phyloP scores from a whole-genome alignment of 306 rosid species.

The Malus orientalis region DNA sequence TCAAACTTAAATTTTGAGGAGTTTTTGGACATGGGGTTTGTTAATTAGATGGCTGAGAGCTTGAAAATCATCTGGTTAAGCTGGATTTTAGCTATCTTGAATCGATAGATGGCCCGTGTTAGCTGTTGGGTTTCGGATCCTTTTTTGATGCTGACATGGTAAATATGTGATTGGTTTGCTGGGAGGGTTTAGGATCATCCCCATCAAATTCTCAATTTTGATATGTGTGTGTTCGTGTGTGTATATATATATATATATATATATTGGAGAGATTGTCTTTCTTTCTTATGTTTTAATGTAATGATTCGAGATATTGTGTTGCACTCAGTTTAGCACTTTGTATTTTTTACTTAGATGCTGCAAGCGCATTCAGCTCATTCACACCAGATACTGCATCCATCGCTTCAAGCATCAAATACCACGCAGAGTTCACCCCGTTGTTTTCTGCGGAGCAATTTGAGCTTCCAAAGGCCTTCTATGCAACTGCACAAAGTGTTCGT shows the following conservation, averaged over 20 bases:
- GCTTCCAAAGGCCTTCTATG: constrained; percentile 68
- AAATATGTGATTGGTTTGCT: constrained; percentile 9
- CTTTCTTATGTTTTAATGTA: neutral
- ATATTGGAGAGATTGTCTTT: neutral
- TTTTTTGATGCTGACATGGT: constrained; percentile 29
- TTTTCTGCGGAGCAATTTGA: constrained; percentile 75
- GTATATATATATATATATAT: neutral
- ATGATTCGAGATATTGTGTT: neutral
- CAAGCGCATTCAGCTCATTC: constrained; percentile 28
- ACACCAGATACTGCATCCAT: constrained; percentile 58
- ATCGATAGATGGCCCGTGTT: constrained; percentile 4
- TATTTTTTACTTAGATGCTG: constrained; percentile 37
- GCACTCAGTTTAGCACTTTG: constrained; percentile 5
- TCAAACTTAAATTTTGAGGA: constrained; percentile 5
- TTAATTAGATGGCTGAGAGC: neutral
- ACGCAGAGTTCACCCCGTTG: constrained; percentile 81
- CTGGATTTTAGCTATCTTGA: neutral
- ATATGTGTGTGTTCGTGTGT: neutral
- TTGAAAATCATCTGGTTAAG: constrained; percentile 16
- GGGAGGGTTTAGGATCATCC: neutral
- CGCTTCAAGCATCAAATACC: constrained; percentile 83
- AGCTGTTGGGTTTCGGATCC: constrained; percentile 31
- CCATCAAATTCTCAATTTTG: neutral
- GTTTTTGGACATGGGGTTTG: neutral
- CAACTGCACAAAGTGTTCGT: constrained; percentile 93